Base-by-base conservation (phyloP, 441 rosid genomes). In the Adansonia grandidieri region DNA sequence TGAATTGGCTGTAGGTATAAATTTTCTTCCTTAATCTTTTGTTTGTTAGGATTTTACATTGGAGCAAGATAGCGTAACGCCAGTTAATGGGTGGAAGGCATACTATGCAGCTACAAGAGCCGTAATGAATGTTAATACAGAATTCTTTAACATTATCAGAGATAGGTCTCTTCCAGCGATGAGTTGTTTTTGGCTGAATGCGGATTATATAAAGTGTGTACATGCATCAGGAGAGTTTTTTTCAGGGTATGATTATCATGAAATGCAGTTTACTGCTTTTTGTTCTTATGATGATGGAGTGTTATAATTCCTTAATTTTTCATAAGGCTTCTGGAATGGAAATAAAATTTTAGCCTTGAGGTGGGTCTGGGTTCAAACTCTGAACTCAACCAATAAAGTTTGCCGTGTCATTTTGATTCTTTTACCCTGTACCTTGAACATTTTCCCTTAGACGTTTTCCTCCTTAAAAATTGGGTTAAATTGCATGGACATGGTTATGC, bases 61-160 rank as follows among this genome's bases (percentile, higher is more conserved):
- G 89, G 98, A 96, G 78, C 99, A 96, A 87, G 96, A 88, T 87
- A 84, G 78, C 51, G 88, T 96, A 74, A 90, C 83, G 1, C 98
- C 99, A 19, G 91, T 86, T 71, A 91, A 88, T 83, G 98, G 98
- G 58, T 96, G 99, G 98, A 96, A 96, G 82, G 94, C 92, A 13
- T 96, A 96, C 86, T 96, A 96, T 82, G 98, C 99, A 0, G 90
- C 94, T 57, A 96, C 98, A 73, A 96, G 97, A 87, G 95, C 92
- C 44, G 85, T 96, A 79, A 86, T 92, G 84, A 92, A 87, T 89
- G 91, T 86, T 74, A 96, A 96, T 88, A 77, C 91, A 1, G 91
- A 88, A 77, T 96, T 96, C 85, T 93, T 91, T 85, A 85, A 81
- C 89, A 89, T 91, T 80, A 91, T 96, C 74, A 93, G 93, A 86